Evolutionary conservation across 768 basidiomycete genomes (phyloP), one percentile per base, ranked within the genome.

Genomic region (Tephrocybe sp.): DNA sequence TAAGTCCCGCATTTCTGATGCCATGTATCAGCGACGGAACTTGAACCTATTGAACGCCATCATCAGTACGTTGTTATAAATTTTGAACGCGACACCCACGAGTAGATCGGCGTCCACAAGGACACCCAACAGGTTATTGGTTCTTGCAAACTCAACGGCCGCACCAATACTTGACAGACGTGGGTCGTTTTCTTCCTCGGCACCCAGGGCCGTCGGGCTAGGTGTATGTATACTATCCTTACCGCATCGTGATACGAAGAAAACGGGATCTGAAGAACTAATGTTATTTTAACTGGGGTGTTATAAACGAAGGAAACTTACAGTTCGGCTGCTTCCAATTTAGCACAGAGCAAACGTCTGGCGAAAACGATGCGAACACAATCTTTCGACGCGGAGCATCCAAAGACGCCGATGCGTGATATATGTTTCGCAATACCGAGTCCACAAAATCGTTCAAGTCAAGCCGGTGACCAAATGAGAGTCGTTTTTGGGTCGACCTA

Each of bases 241-340:
- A 22, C 94, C 93, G 64, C 95, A 98, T 59, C 84, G 84, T 6
- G 90, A 88, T 7, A 89, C 85, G 66, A 97, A 91, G 73, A 98
- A 97, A 30, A 98, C 95, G 46, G 96, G 93, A 77, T 96, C 93
- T 92, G 64, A 27, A 42, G 38, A 15, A 25, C n/a, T 25, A 7
- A 41, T 53, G 39, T 44, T n/a, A 34, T 18, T 19, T n/a, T 16
- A 52, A 9, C 19, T 26, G 15, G 21, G 32, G 13, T 21, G 16
- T 15, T 43, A 26, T 11, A 19, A 30, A 35, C n/a, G 32, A 16
- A 18, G 21, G 18, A 21, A 34, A 21, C 84, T 69, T 70, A 92
- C 96, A 98, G 67, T 98, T 98, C 11, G 96, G 96, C 68, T 99
- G 96, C 69, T 99, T 99, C 97, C 96, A 98, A 62, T 99, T 98